Conservation (phyloP, 352 stramenopile species). For the Peronospora belbahrii region DNA sequence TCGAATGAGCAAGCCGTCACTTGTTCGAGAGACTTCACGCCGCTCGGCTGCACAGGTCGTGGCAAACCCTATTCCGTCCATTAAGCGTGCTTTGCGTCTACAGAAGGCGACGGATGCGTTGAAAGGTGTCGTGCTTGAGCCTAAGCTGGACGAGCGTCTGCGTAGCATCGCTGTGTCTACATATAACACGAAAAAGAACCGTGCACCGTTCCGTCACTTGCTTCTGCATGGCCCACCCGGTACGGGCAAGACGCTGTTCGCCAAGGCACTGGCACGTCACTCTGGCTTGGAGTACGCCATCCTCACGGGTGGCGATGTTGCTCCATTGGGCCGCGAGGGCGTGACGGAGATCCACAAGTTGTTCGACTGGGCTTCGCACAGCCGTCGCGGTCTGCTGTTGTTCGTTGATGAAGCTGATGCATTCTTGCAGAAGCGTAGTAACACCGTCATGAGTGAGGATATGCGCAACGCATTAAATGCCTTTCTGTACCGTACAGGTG, state of each 20-base stretch:
- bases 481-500: constrained; percentile 97
- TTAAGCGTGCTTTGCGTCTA: constrained; percentile 86
- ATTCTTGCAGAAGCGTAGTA: constrained; percentile 97
- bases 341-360: constrained; percentile 99
- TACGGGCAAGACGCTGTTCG: constrained; percentile 99
- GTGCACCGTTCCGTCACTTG: constrained; percentile 96
- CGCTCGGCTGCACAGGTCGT: constrained; percentile 78
- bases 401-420: constrained; percentile 99
- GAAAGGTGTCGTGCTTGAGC: constrained; percentile 92
- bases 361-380: constrained; percentile 98
- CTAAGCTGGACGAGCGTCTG: constrained; percentile 91
- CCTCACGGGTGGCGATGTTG: constrained; percentile 97
- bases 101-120: constrained; percentile 89
- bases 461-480: constrained; percentile 98
- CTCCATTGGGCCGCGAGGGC: constrained; percentile 93
- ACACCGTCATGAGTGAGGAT: constrained; percentile 92
- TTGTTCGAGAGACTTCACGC: constrained; percentile 96
- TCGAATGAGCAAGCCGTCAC: constrained; percentile 92
- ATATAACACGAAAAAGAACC: constrained; percentile 97
- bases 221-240: constrained; percentile 95
- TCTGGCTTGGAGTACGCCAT: constrained; percentile 98
- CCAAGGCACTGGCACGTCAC: constrained; percentile 92
- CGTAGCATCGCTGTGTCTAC: constrained; percentile 94
- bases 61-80: constrained; percentile 77
- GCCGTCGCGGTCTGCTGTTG: constrained; percentile 91